phyloP scores from a whole-genome alignment of 2,329 filamentous ascomycete species.

The Trichophyton mentagrophytes region DNA sequence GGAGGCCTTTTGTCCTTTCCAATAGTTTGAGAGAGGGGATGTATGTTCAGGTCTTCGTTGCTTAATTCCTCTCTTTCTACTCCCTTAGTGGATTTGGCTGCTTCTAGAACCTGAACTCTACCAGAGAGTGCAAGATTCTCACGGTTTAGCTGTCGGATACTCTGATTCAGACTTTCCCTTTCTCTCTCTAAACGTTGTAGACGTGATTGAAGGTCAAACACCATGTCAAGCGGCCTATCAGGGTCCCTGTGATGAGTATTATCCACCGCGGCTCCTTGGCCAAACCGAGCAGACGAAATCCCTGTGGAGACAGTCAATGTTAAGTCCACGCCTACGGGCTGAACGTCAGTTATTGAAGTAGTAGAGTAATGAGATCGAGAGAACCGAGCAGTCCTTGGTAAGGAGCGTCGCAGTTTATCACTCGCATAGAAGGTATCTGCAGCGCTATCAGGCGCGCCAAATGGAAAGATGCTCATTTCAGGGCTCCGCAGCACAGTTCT shows the following conservation, averaged over 20 bases:
- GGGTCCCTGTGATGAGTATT: not conserved
- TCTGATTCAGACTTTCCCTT: not conserved
- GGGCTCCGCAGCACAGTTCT: not conserved
- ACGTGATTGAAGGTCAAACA: not conserved
- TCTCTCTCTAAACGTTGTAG: not conserved
- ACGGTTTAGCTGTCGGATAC: not conserved
- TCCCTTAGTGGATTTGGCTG: not conserved
- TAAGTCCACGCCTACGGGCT: not conserved
- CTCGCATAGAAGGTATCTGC: not conserved
- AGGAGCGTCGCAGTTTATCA: not conserved
- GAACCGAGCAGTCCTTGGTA: not conserved
- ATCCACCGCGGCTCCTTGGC: not conserved
- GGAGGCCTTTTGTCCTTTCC: constrained; percentile 1
- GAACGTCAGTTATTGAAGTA: not conserved
- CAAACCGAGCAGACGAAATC: not conserved
- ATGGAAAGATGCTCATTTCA: not conserved
- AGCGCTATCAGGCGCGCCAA: not conserved
- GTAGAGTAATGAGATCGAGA: not conserved
- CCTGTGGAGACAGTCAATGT: not conserved
- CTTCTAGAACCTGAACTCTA: not conserved
- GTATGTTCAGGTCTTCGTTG: constrained; percentile 14
- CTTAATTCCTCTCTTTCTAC: not conserved
- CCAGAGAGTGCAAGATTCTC: not conserved
- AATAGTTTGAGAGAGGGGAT: not conserved
- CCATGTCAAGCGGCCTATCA: no score